Evolutionary conservation across 2,329 filamentous ascomycete genomes (phyloP), one percentile per base, ranked within the genome.

Genomic region (Xylaria sp.): DNA sequence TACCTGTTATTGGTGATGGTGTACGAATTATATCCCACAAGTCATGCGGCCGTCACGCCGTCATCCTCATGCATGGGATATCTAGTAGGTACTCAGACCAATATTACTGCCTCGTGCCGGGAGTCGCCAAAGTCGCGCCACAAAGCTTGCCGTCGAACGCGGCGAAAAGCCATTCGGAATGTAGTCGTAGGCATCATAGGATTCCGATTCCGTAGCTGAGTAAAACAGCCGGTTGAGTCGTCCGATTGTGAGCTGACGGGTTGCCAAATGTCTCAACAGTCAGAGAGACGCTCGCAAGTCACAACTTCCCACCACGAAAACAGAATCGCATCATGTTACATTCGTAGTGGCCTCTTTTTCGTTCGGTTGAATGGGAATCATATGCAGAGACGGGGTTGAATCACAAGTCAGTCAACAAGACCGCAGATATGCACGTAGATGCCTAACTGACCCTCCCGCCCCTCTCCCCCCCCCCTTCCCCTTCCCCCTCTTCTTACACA

Each of bases 11-110:
- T 10, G 42, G n/a, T 46, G 13, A 46, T 46, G 42, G 42, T 46
- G 42, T 46, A 6, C 13, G 42, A 6, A 16, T n/a, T n/a, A 46
- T 51, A 37, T 52, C 35, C 19, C 11, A 53, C 62, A 67, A 62
- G 65, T 70, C 67, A 70, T 65, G 66, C 65, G 66, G 67, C 61
- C 60, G 65, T 47, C 54, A 54, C 23, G 23, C 23, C 23, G 23
- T 30, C 23, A 42, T 30, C 53, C 57, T 58, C 54, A 50, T 16
- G 6, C 7, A 18, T 7, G 13, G 18, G 9, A 11, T 9, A 4
- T 6, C 59, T 60, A 58, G 56, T 39, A 60, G 50, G 53, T 23
- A 48, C 61, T 35, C 64, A 59, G 58, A 16, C 16, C 16, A 16
- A 16, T 13, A 13, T 4, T 60, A 59, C 63, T 67, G 52, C 62